A percentile compares a stretch with the other conserved stretches of the same genome.
phyloP scores from a whole-genome alignment of 768 basidiomycete species.

The Amanita exitialis region DNA sequence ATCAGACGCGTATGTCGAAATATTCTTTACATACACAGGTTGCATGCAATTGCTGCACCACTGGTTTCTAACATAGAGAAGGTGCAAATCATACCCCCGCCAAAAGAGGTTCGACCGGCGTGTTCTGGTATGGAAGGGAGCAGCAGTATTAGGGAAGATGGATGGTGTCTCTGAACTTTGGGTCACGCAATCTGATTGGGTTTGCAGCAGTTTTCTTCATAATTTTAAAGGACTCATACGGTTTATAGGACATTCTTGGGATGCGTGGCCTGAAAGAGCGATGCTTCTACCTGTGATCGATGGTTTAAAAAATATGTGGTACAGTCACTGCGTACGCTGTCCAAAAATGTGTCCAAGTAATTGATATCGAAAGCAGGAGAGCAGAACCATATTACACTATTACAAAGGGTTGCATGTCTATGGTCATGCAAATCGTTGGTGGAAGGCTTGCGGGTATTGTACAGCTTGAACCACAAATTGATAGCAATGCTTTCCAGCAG shows the following conservation, averaged over 20 bases:
- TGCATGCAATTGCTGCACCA: conserved; percentile 80
- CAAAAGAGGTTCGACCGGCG: conserved; percentile 88
- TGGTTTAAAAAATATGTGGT: not conserved
- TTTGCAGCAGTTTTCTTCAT: conserved; percentile 21
- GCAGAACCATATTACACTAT: not conserved
- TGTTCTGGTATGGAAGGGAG: conserved; percentile 92
- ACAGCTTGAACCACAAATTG: not conserved
- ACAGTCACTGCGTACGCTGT: conserved; percentile 6
- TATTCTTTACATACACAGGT: conserved; percentile 22
- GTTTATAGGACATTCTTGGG: conserved; percentile 57
- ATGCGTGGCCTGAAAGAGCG: conserved; percentile 77
- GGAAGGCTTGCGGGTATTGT: conserved; percentile 6
- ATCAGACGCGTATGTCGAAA: not conserved
- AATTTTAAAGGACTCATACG: not conserved
- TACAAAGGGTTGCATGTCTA: conserved; percentile 1
- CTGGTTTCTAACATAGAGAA: conserved; percentile 79
- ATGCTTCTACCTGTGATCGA: conserved; percentile 60
- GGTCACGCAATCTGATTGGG: conserved; percentile 85
- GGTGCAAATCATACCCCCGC: conserved; percentile 88
- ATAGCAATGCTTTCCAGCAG: not conserved
- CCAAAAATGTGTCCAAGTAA: conserved; percentile 5
- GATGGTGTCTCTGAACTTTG: conserved; percentile 86
- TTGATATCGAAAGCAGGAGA: not conserved
- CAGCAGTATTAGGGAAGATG: conserved; percentile 84
- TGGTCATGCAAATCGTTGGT: not conserved